Evolutionary conservation across 2,329 filamentous ascomycete genomes (phyloP).

Genomic region (Dactylellina leptospora): DNA sequence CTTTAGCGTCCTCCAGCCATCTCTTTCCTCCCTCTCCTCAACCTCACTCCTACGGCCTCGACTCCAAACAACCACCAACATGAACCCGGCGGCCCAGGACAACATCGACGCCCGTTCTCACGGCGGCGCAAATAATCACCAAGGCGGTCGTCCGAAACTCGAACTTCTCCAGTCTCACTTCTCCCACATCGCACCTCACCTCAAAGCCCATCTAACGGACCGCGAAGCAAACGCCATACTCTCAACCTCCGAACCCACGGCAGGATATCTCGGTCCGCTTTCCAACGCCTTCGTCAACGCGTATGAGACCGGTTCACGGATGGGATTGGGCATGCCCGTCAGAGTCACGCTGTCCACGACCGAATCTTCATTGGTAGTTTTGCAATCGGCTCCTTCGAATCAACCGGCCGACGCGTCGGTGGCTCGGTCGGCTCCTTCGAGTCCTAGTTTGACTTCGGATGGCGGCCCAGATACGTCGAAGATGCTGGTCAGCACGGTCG

Average conservation of each 20-base stretch:
- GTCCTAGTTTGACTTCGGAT: constrained; percentile 17
- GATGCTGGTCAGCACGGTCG: constrained; percentile 56
- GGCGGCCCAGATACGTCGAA: constrained; percentile 41
- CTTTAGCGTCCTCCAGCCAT: background rate
- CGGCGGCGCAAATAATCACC: constrained; percentile 21
- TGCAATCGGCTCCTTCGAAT: constrained; percentile 55
- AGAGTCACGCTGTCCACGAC: constrained; percentile 56
- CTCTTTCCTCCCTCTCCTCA: background rate
- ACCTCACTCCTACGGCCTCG: background rate
- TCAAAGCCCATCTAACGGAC: constrained; percentile 56
- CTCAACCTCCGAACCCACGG: constrained; percentile 52
- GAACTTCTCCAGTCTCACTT: constrained; percentile 55
- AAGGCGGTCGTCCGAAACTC: constrained; percentile 26
- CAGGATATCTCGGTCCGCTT: constrained; percentile 51
- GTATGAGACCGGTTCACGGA: constrained; percentile 57
- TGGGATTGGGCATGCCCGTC: constrained; percentile 56
- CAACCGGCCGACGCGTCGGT: constrained; percentile 2
- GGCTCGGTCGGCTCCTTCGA: constrained; percentile 16
- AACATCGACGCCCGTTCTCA: background rate
- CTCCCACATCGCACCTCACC: constrained; percentile 53
- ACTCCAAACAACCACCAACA: constrained; percentile 1
- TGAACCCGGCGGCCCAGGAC: constrained; percentile 25
- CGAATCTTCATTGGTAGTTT: constrained; percentile 54
- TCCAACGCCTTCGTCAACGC: constrained; percentile 56
- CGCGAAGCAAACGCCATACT: constrained; percentile 56